Percentiles rank a stretch among this genome's conserved stretches.
phyloP scores from a whole-genome alignment of 371 early-diverging fungal genomes.

The Thermomucor indicae-seudaticae region DNA sequence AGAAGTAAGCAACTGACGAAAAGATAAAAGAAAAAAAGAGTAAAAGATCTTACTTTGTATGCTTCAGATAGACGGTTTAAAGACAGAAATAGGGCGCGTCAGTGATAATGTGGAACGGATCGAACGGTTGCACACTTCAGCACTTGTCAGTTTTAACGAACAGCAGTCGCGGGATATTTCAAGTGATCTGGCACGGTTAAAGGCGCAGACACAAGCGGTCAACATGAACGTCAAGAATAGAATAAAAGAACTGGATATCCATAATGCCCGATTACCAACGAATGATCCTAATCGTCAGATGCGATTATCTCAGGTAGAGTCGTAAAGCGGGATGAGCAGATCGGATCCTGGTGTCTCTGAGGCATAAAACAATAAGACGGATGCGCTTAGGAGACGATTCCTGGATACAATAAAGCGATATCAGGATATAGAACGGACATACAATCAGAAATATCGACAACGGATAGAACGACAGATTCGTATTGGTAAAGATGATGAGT shows the following conservation, averaged over 20 bases:
- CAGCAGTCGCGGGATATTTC: slow-evolving; percentile 29
- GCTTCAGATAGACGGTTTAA: slow-evolving; percentile 36
- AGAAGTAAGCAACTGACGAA: slow-evolving; percentile 24
- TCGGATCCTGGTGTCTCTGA: slow-evolving; percentile 1
- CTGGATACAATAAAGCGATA: slow-evolving; percentile 79
- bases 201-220: slow-evolving; percentile 25
- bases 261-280: slow-evolving; percentile 16
- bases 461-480: slow-evolving; percentile 82
- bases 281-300: slow-evolving; percentile 12
- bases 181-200: slow-evolving; percentile 23
- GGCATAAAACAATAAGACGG: too few relatives aligned
- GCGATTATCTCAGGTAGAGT: slow-evolving; percentile 19
- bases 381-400: slow-evolving; percentile 71
- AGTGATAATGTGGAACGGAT: slow-evolving; percentile 37
- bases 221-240: slow-evolving; percentile 24
- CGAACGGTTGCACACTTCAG: slow-evolving; percentile 25
- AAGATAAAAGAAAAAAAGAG: slow-evolving; percentile 9
- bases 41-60: background rate
- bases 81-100: slow-evolving; percentile 24
- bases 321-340: slow-evolving; percentile 21
- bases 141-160: slow-evolving; percentile 37
- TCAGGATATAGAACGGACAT: slow-evolving; percentile 73
- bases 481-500: slow-evolving; percentile 56
- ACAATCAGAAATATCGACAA: slow-evolving; percentile 77
- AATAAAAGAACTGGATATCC: slow-evolving; percentile 17